phyloP scores from a whole-genome alignment of 1,139 yeast species.

The Zhuliangozyma blackwelliae region DNA sequence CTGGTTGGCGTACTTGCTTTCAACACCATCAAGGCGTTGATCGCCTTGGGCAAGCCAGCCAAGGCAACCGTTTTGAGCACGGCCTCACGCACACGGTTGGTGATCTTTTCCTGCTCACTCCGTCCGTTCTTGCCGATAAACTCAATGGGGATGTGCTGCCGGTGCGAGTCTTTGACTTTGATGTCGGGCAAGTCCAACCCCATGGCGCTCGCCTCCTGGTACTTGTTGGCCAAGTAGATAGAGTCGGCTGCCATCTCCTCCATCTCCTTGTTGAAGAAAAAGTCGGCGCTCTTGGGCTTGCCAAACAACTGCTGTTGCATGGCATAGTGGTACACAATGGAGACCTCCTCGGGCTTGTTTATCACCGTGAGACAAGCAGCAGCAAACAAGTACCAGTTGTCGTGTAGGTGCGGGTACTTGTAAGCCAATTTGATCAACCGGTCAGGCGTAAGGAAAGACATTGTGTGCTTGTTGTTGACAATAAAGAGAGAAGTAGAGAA shows the following conservation, averaged over 20 bases:
- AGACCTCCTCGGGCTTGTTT: slow-evolving; percentile 78
- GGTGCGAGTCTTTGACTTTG: slow-evolving; percentile 37
- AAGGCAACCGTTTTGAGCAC: slow-evolving; percentile 73
- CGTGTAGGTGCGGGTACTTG: slow-evolving; percentile 41
- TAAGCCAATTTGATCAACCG: slow-evolving; percentile 57
- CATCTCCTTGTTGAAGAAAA: slow-evolving; percentile 23
- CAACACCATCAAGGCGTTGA: slow-evolving; percentile 68
- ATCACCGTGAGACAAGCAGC: slow-evolving; percentile 81
- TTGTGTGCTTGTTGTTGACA: neutral
- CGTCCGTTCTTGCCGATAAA: slow-evolving; percentile 24
- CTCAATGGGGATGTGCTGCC: slow-evolving; percentile 35
- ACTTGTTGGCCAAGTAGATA: slow-evolving; percentile 35
- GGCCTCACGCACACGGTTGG: slow-evolving; percentile 68
- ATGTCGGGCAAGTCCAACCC: slow-evolving; percentile 45
- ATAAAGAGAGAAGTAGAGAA: too few relatives aligned
- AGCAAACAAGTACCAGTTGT: slow-evolving; percentile 69
- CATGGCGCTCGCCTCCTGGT: slow-evolving; percentile 37
- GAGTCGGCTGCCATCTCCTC: slow-evolving; percentile 32
- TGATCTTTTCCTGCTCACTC: slow-evolving; percentile 34
- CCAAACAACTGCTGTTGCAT: slow-evolving; percentile 48
- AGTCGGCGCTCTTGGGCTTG: slow-evolving; percentile 11
- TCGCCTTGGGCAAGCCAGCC: slow-evolving; percentile 79
- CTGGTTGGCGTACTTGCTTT: slow-evolving; percentile 61
- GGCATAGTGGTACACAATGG: slow-evolving; percentile 71
- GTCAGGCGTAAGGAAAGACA: slow-evolving; percentile 50